Percentiles rank a stretch among this genome's conserved stretches.
These are phyloP conservation scores for Oryza officinalis DNA, from an alignment of 176 grass and related monocot species.

Conservation along the genomic window DNA sequence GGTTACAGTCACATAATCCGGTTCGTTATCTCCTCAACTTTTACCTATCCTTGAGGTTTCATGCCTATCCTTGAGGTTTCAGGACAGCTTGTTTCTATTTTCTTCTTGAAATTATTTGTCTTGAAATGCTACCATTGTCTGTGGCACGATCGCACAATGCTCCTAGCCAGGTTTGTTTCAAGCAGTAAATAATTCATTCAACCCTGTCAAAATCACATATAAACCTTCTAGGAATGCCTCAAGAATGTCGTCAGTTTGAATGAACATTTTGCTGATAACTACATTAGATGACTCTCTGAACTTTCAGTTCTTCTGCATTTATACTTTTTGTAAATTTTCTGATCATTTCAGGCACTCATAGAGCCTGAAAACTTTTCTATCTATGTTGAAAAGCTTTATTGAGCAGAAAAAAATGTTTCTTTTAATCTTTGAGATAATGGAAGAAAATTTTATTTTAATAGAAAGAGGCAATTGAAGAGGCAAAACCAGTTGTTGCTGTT, in stretches of 20 bases:
- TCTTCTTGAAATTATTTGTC: neutral
- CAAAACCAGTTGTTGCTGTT: conserved; percentile 66
- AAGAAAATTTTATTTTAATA: neutral
- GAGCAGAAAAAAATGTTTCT: neutral
- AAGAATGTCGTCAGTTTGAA: neutral
- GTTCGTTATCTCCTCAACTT: conserved; percentile 36
- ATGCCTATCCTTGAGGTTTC: too few species aligned
- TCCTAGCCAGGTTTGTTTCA: neutral
- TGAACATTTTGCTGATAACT: neutral
- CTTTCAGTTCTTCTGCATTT: neutral
- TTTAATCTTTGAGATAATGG: neutral
- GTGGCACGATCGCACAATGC: neutral
- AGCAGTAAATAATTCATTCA: neutral
- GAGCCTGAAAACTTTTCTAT: neutral
- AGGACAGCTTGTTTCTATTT: neutral
- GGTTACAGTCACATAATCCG: conserved; percentile 50
- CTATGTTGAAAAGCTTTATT: neutral
- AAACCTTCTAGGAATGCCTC: neutral
- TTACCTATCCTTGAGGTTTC: neutral
- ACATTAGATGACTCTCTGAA: neutral
- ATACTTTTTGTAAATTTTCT: neutral
- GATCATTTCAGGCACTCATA: neutral
- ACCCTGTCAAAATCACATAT: neutral
- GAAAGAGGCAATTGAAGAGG: conserved; percentile 63
- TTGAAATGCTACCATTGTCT: neutral